Percentiles rank a stretch among this genome's conserved stretches.
Conservation (phyloP, 2,329 filamentous ascomycete genomes). For the Diplodia mutila region DNA sequence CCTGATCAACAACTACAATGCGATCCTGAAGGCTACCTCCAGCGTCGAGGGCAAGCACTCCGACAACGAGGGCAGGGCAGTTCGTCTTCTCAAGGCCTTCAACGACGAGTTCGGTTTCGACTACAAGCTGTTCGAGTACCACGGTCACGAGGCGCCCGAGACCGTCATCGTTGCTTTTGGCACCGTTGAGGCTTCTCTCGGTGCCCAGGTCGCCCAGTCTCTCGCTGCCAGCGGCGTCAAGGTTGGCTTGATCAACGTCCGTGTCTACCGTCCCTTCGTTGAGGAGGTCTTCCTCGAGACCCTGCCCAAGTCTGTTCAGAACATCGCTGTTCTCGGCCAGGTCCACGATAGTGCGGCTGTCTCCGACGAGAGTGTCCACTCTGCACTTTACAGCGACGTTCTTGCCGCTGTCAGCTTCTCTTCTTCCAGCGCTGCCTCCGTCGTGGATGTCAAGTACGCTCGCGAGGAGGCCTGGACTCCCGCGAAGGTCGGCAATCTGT, state of each 20-base stretch:
- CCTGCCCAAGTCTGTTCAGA: slow-evolving; percentile 74
- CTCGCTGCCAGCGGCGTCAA: slow-evolving; percentile 74
- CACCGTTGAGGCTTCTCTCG: slow-evolving; percentile 84
- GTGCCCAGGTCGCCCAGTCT: slow-evolving; percentile 76
- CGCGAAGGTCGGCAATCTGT: slow-evolving; percentile 53
- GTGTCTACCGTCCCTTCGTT: slow-evolving; percentile 91
- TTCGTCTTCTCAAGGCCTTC: slow-evolving; percentile 71
- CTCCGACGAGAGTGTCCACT: slow-evolving; percentile 74
- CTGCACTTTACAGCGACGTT: slow-evolving; percentile 90
- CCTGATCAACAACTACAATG: slow-evolving; percentile 70
- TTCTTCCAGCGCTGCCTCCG: slow-evolving; percentile 54
- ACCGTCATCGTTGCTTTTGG: slow-evolving; percentile 90
- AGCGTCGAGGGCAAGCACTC: slow-evolving; percentile 70
- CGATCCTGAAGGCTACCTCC: slow-evolving; percentile 64
- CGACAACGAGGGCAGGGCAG: slow-evolving; percentile 72
- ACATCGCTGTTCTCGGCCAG: slow-evolving; percentile 85
- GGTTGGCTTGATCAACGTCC: slow-evolving; percentile 87
- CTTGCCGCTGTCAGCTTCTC: slow-evolving; percentile 81
- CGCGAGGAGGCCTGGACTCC: slow-evolving; percentile 69
- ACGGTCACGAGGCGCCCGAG: slow-evolving; percentile 78
- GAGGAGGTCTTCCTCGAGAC: slow-evolving; percentile 89
- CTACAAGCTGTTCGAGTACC: slow-evolving; percentile 92
- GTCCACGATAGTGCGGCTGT: slow-evolving; percentile 75
- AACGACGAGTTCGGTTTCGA: slow-evolving; percentile 93
- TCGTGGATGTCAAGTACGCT: slow-evolving; percentile 89